phyloP scores from a whole-genome alignment of 2,329 filamentous ascomycete species.

The Aspergillus fumigatus region DNA sequence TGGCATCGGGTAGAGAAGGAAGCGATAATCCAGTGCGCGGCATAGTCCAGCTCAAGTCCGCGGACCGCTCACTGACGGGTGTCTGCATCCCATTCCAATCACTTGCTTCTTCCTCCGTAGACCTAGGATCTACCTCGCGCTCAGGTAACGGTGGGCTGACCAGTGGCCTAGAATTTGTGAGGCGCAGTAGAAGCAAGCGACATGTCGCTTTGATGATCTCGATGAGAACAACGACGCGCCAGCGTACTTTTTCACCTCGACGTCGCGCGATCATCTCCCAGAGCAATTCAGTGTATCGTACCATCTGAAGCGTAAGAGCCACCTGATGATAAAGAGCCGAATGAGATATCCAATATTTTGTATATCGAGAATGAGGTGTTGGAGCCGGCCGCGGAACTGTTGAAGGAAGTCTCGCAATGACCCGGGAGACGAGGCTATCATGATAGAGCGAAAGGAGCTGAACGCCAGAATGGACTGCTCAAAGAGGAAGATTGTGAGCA shows the following conservation, averaged over 20 bases:
- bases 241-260: conserved; percentile 70
- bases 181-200: conserved; percentile 69
- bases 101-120: conserved; percentile 45
- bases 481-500: neutral
- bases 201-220: conserved; percentile 85
- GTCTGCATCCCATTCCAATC: conserved; percentile 48
- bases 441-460: conserved; percentile 91
- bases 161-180: conserved; percentile 78
- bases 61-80: conserved; percentile 37
- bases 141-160: conserved; percentile 82
- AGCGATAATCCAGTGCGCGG: conserved; percentile 85
- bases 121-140: conserved; percentile 68
- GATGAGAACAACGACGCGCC: conserved; percentile 80
- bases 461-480: conserved; percentile 73
- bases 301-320: conserved; percentile 78
- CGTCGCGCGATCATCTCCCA: conserved; percentile 96
- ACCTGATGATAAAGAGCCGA: conserved; percentile 72
- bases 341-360: conserved; percentile 57
- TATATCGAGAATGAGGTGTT: conserved; percentile 59
- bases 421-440: conserved; percentile 73
- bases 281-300: conserved; percentile 91
- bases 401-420: conserved; percentile 53
- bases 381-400: conserved; percentile 48
- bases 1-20: conserved; percentile 73
- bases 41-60: conserved; percentile 71